A percentile compares a stretch with the other conserved stretches of the same genome.
These are phyloP conservation scores for Neurospora sp. DNA, from an alignment of 495 filamentous ascomycete genomes.

Conservation along the genomic window DNA sequence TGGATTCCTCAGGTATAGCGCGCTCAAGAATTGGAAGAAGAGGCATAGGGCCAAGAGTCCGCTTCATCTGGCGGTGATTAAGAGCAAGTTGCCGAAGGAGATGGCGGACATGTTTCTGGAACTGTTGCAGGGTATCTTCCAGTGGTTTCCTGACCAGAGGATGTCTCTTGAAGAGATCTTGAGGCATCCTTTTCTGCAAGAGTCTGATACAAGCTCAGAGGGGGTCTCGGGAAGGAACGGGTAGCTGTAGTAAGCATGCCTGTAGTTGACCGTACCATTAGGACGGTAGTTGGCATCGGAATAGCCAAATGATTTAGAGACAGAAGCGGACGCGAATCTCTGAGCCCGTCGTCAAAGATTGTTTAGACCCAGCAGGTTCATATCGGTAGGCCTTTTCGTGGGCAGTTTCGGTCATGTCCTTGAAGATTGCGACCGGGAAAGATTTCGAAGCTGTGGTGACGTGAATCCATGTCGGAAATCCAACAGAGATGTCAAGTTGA, in stretches of 20 bases:
- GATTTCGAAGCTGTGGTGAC: neutral
- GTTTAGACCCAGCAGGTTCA: neutral
- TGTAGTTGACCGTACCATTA: neutral
- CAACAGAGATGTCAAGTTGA: neutral
- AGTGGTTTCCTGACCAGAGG: neutral
- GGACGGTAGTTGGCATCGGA: neutral
- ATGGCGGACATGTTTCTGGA: neutral
- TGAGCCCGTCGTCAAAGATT: neutral
- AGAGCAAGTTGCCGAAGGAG: neutral
- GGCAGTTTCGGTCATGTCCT: neutral
- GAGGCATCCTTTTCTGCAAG: neutral
- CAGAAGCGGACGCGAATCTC: no score
- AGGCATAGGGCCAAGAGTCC: neutral
- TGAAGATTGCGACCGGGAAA: neutral
- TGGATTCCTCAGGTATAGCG: neutral
- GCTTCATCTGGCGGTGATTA: neutral
- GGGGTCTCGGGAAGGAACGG: neutral
- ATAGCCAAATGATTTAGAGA: neutral
- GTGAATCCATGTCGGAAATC: neutral
- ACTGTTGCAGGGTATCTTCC: neutral
- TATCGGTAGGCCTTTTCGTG: neutral
- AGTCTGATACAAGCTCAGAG: neutral
- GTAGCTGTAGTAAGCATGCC: neutral
- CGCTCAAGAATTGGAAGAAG: neutral
- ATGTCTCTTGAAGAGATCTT: neutral